Evolutionary conservation across 495 filamentous ascomycete genomes (phyloP), one percentile per base, ranked within the genome.

Genomic region (Penicillium paxilli): DNA sequence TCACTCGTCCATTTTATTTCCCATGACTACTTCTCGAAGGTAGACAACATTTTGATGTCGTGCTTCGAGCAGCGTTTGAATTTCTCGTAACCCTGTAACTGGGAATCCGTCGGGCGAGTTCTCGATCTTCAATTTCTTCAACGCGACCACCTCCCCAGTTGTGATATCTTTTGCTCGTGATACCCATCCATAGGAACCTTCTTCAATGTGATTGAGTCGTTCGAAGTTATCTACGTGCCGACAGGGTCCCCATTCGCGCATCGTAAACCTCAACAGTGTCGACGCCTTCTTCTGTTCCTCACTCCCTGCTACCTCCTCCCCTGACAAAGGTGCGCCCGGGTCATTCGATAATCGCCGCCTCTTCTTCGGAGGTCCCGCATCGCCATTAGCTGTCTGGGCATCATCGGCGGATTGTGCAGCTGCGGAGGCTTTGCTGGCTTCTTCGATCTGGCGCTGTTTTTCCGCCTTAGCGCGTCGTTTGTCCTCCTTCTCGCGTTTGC

Each of bases 121-220:
- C 56, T 96, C 90, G 75, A 97, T 85, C 79, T 98, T 98, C 47
- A 98, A 80, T 66, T 91, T 87, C 80, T 98, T 98, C 59, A 98
- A 72, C 33, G 94, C 94, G 19, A 98, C 92, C 6, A 98, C 80
- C 54, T 91, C 85, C 6, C 91, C 91, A 1, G 94, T 96, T 3
- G 78, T 78, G 10, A 80, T 81, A 66, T 96, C 91, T 55, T 78
- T 84, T 7, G 93, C 94, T 23, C 94, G 76, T 35, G 93, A 92
- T 4, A 98, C 94, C 83, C 86, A 92, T 47, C 94, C 94, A 73
- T 98, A 98, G 1, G 90, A 88, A 47, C 94, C 94, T 70, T 98
- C 94, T 67, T 98, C 94, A 63, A 98, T 98, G 70, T 94, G 88
- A 63, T 98, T 98, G 55, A 98, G 75, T 54, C 86, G 86, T 67